Conservation (phyloP, 1,284 basidiomycete genomes). For the Marasmius tenuissimus region DNA sequence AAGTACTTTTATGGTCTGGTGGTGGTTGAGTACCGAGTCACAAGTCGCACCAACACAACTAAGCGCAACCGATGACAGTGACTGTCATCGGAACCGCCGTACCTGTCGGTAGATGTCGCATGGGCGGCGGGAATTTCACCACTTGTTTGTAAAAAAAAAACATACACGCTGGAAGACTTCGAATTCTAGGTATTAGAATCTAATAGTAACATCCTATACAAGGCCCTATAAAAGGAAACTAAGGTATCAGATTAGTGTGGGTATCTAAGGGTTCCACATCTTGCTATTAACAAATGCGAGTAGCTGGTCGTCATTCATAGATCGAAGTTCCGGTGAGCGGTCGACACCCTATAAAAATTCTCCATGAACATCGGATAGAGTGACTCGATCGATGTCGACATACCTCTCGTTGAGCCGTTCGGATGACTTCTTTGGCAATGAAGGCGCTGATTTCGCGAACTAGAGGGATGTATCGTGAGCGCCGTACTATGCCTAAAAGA, state of each 20-base stretch:
- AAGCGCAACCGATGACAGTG: too few relatives aligned
- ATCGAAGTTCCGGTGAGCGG: slow-evolving; percentile 51
- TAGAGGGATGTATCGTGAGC: slow-evolving; percentile 9
- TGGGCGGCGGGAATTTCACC: too few relatives aligned
- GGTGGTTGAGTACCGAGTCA: background rate
- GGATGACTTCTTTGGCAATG: slow-evolving; percentile 76
- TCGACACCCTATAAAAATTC: slow-evolving; percentile 53
- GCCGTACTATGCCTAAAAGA: slow-evolving; percentile 1
- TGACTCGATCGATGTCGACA: slow-evolving; percentile 21
- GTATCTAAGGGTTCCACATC: slow-evolving; percentile 67
- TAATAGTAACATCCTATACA: background rate
- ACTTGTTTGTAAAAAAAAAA: too few relatives aligned
- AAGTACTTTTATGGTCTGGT: background rate
- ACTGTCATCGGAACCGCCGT: too few relatives aligned
- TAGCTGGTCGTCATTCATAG: slow-evolving; percentile 56
- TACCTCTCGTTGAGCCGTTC: slow-evolving; percentile 75
- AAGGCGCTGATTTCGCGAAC: slow-evolving; percentile 79
- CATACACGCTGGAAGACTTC: too few relatives aligned
- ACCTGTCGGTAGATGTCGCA: too few relatives aligned
- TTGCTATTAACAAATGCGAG: slow-evolving; percentile 52
- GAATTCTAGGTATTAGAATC: too few relatives aligned
- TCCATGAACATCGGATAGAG: background rate
- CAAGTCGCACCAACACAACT: background rate
- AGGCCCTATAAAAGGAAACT: background rate
- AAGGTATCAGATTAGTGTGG: background rate